Evolutionary conservation across 73 alveolate species (phyloP).

Genomic region (Paramecium tetraurelia): DNA sequence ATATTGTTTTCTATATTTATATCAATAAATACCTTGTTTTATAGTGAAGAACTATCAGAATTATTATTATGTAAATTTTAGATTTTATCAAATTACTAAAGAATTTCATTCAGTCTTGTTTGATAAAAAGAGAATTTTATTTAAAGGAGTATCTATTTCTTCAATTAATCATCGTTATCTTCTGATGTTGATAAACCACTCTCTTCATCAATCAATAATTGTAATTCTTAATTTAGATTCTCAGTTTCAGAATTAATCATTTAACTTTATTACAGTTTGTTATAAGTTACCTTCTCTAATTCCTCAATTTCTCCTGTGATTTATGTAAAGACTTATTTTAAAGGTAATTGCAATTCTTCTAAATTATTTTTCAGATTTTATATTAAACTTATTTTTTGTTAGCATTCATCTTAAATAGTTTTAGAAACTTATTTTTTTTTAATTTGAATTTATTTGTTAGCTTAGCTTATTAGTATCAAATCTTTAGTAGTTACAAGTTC

Average conservation of each 20-base stretch:
- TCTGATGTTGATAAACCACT: too few species aligned
- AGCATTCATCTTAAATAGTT: neutral
- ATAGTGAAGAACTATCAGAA: too few species aligned
- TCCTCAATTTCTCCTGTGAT: neutral
- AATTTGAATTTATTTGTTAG: neutral
- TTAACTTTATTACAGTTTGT: neutral
- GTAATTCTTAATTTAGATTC: neutral
- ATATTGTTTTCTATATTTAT: neutral
- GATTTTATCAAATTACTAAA: neutral
- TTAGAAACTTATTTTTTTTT: neutral
- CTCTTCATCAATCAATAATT: too few species aligned
- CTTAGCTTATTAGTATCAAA: neutral
- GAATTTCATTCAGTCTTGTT: neutral
- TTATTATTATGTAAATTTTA: neutral
- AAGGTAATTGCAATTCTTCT: neutral
- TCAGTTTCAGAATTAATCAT: neutral
- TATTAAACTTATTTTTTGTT: neutral
- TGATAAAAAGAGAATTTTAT: neutral
- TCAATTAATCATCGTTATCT: neutral
- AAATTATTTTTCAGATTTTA: neutral
- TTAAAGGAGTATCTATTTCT: neutral
- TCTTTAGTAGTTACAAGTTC: neutral
- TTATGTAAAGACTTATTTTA: neutral
- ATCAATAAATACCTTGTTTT: neutral
- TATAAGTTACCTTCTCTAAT: neutral